phyloP scores from a whole-genome alignment of 805 yeast genomes.

The Kregervanrija fluxuum region DNA sequence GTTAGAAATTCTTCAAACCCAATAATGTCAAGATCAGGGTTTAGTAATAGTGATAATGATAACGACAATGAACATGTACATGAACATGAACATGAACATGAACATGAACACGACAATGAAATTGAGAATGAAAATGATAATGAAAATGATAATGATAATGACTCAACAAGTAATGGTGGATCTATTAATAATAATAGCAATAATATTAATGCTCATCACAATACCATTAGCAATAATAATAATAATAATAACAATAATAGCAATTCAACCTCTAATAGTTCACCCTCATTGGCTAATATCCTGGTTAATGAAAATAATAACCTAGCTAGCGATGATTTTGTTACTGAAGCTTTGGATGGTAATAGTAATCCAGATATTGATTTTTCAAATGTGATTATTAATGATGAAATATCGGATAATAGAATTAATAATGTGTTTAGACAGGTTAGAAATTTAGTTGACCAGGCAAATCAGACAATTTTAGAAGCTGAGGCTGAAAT shows the following conservation, averaged over 20 bases:
- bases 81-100: background rate
- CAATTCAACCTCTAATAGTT: background rate
- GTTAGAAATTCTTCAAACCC: background rate
- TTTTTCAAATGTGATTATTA: conserved; percentile 1
- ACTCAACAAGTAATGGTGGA: background rate
- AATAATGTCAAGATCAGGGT: conserved; percentile 5
- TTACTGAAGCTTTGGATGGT: background rate
- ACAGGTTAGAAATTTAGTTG: conserved; percentile 21
- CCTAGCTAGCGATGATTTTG: background rate
- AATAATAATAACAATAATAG: background rate
- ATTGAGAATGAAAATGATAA: background rate
- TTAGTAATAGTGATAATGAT: background rate
- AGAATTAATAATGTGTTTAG: conserved; percentile 20
- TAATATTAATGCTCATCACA: background rate
- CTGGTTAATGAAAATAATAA: background rate
- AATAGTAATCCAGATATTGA: no score
- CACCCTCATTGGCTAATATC: background rate
- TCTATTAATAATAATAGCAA: background rate
- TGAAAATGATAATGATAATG: no score
- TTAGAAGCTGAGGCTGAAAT: conserved; percentile 22
- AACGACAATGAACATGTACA: background rate
- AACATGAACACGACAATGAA: background rate
- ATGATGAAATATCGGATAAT: conserved; percentile 13
- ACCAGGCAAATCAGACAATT: conserved; percentile 21
- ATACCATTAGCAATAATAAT: background rate